Base-by-base conservation (phyloP, 805 yeast species). In the Sungouiozyma ichnusensis region DNA sequence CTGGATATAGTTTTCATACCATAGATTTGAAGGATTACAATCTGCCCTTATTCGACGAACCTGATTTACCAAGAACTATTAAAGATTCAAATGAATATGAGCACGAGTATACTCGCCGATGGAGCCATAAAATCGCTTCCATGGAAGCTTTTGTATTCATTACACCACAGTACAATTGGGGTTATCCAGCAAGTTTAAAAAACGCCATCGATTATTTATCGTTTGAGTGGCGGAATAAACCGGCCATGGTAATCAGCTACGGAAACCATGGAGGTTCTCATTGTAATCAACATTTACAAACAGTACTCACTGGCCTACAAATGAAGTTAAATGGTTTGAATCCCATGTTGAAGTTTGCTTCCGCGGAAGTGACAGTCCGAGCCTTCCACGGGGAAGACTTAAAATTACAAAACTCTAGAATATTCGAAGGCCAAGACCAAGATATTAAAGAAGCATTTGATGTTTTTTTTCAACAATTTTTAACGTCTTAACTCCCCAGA, bases 81-180 rank as follows among this genome's bases (percentile, higher is more conserved):
- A 52, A 49, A 16, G 36, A 44, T 33, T 36, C 44, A 8, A 42
- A 46, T 1, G 48, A 52, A 5, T 63, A 62, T 47, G 44, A 45
- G 14, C 49, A 48, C 36, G 54, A 51, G 33, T 50, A 48, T 34
- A 51, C 65, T 3, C 44, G 46, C 31, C 39, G 35, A 5, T 65
- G 66, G 67, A 51, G 62, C 33, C 40, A 32, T 15, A 52, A 52
- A 41, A 46, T 64, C 32, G 36, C 38, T 5, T 35, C 39, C 20
- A 52, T 44, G 20, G 50, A 52, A 36, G 69, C 54, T 3, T 53
- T 56, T 44, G 50, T 66, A n/a, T 54, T 66, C 39, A 59, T 66
- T 8, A 42, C 63, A 8, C 69, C 71, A 9, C 62, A 64, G 42
- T 66, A 66, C 49, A 67, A 66, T 42, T 51, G 63, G 51, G 60